A percentile compares a stretch with the other conserved stretches of the same genome.
Conservation (phyloP, 2,329 filamentous ascomycete species). For the Pseudogymnoascus sp. region DNA sequence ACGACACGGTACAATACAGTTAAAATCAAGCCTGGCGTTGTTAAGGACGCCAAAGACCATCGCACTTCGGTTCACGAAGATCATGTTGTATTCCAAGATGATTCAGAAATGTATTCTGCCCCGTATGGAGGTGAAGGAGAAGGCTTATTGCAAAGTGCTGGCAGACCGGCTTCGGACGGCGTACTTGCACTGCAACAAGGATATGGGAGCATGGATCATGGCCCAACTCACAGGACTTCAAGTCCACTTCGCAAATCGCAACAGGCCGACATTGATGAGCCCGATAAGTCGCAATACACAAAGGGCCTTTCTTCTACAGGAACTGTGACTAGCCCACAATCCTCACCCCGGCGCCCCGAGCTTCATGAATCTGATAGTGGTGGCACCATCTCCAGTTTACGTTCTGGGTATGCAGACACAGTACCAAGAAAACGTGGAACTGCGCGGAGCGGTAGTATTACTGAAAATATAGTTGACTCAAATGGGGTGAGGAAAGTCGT, state of each 20-base stretch:
- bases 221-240: neutral
- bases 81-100: constrained; percentile 10
- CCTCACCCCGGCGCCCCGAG: neutral
- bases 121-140: constrained; percentile 44
- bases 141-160: constrained; percentile 46
- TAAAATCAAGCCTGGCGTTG: constrained; percentile 53
- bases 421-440: constrained; percentile 38
- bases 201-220: constrained; percentile 40
- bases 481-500: constrained; percentile 71
- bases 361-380: constrained; percentile 15
- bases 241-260: neutral
- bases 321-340: neutral
- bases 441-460: constrained; percentile 68
- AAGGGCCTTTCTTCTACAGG: neutral
- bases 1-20: constrained; percentile 55
- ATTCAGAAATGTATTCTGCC: constrained; percentile 32
- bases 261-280: neutral
- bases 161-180: constrained; percentile 55
- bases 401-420: constrained; percentile 26
- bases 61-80: constrained; percentile 5
- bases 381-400: constrained; percentile 20
- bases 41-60: constrained; percentile 13
- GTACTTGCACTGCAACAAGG: constrained; percentile 52
- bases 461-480: constrained; percentile 68
- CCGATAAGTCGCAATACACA: neutral